Base-by-base conservation (phyloP, 441 rosid species). In the Jatropha podagrica region DNA sequence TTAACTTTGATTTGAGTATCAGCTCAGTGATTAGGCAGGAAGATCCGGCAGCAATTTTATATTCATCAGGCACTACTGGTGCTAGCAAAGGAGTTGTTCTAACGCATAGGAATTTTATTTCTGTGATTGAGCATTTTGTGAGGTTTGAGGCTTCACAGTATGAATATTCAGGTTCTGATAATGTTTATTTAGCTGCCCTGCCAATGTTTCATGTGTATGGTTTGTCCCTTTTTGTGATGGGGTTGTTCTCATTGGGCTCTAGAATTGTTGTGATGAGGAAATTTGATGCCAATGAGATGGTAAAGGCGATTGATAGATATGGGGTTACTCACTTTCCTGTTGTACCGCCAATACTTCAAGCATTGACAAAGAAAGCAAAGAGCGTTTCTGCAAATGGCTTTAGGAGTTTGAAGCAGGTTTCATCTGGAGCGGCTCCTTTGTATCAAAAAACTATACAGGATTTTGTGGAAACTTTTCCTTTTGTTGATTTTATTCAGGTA, bases 171-270 rank as follows among this genome's bases (percentile, higher is more conserved):
- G 54, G 86, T 69, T 80, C 84, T 8, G 78, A 86, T 51, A 88
- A 86, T 71, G 94, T 91, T 73, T 90, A 84, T 77, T 77, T 95
- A 3, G 96, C 96, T 27, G 91, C 80, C 26, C 44, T 93, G 42
- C 97, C 98, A 0, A 83, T 95, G 93, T 91, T 90, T 61, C 99
- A 95, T 80, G 87, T 95, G 65, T 91, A 93, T 55, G 99, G 99
- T n/a, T 61, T 88, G 23, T 88, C 97, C 0, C 87, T 95, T 56
- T 90, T 93, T 61, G 89, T 81, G 10, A 14, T 87, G 78, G 98
- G 97, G 26, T 65, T 93, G 79, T 61, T 90, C 68, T 86, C 93
- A 3, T 38, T 93, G 73, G 96, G 98, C 32, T 78, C 94, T 59
- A 84, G 78, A 42, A 55, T 90, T 73, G 91, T 95, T 81, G 87